These are phyloP conservation scores for Aegilops tauschii DNA, from an alignment of 176 grass and related monocot species.

Conservation along the genomic window DNA sequence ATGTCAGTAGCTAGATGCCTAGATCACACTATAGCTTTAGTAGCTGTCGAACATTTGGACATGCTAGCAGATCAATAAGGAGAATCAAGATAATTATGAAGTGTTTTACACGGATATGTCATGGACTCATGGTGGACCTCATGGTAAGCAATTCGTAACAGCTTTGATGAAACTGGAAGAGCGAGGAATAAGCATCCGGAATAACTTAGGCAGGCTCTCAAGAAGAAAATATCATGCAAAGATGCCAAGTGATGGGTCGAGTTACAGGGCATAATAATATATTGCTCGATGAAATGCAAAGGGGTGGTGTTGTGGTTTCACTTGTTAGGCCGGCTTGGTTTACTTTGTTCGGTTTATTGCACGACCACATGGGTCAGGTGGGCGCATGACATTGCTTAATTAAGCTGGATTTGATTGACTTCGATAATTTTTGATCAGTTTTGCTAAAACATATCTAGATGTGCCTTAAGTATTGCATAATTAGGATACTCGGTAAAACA, in stretches of 20 bases:
- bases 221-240: not conserved
- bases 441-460: too few species aligned
- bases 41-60: not conserved
- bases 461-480: too few species aligned
- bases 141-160: not conserved
- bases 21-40: not conserved
- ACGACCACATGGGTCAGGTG: too few species aligned
- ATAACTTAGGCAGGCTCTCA: not conserved
- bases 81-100: not conserved
- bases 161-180: not conserved
- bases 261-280: not conserved
- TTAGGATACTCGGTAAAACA: too few species aligned
- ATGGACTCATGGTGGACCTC: not conserved
- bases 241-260: not conserved
- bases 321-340: not conserved
- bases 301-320: not conserved
- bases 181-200: not conserved
- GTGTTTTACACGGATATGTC: not conserved
- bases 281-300: not conserved
- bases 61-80: not conserved
- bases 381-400: too few species aligned
- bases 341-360: too few species aligned
- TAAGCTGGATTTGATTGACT: too few species aligned
- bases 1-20: not conserved
- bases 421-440: too few species aligned